Percentiles rank a stretch among this genome's conserved stretches.
These are phyloP conservation scores for Pyricularia pennisetigena DNA, from an alignment of 2,329 filamentous ascomycete species.

Conservation along the genomic window DNA sequence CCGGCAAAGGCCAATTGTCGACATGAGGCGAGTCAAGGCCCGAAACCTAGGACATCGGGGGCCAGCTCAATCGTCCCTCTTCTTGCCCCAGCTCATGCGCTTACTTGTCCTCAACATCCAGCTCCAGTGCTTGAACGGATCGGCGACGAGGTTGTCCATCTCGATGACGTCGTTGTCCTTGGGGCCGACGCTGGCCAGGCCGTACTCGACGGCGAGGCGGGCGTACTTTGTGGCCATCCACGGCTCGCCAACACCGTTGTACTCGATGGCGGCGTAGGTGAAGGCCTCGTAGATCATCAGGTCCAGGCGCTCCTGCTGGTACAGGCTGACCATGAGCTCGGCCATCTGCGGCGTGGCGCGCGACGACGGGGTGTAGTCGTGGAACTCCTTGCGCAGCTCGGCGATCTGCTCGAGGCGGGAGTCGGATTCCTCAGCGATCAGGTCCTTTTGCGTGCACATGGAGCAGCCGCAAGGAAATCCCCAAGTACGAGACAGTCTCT, in stretches of 20 bases:
- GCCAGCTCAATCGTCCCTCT: constrained; percentile 2
- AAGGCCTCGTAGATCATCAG: constrained; percentile 23
- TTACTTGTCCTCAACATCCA: constrained; percentile 25
- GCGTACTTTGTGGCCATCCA: constrained; percentile 28
- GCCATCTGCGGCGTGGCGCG: constrained; percentile 25
- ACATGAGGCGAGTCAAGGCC: not conserved
- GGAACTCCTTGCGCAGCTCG: constrained; percentile 18
- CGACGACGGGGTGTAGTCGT: constrained; percentile 18
- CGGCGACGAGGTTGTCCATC: constrained; percentile 21
- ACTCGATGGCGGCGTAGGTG: constrained; percentile 26
- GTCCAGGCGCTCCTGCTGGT: constrained; percentile 28
- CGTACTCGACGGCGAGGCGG: constrained; percentile 24
- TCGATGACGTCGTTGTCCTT: constrained; percentile 21
- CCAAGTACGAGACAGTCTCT: constrained; percentile 23
- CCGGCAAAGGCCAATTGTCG: not conserved
- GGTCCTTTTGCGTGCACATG: constrained; percentile 21
- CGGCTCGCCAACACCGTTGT: constrained; percentile 26
- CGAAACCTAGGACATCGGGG: not conserved
- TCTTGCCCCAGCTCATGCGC: constrained; percentile 19
- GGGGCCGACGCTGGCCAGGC: constrained; percentile 20
- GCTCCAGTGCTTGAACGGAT: constrained; percentile 29
- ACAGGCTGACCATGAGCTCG: constrained; percentile 26
- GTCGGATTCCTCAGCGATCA: constrained; percentile 23
- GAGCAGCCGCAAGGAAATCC: constrained; percentile 30
- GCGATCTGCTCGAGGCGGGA: constrained; percentile 24